Conservation (phyloP, 805 yeast species). For the Soucietia sequanensis region DNA sequence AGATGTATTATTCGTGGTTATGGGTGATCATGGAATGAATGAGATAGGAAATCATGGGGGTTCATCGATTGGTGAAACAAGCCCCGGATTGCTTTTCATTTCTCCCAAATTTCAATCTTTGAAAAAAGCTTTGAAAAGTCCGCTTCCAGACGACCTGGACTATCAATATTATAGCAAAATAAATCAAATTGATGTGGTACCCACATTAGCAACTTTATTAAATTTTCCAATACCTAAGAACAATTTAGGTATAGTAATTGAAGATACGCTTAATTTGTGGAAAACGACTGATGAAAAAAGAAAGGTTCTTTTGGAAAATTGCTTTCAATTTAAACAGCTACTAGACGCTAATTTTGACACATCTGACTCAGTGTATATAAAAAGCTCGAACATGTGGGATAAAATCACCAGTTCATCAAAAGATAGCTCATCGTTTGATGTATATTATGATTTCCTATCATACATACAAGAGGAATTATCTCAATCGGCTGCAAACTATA, state of each 20-base stretch:
- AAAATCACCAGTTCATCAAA: constrained; percentile 8
- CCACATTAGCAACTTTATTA: constrained; percentile 60
- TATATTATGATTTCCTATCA: constrained; percentile 33
- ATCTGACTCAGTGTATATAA: constrained; percentile 4
- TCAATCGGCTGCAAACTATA: constrained; percentile 70
- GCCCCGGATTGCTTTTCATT: constrained; percentile 72
- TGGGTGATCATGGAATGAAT: constrained; percentile 98
- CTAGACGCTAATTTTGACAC: constrained; percentile 37
- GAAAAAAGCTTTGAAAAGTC: constrained; percentile 27
- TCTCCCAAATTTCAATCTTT: constrained; percentile 54
- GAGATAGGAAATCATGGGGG: constrained; percentile 97
- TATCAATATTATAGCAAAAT: constrained; percentile 54
- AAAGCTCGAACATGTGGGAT: constrained; percentile 3
- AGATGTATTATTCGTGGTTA: constrained; percentile 64
- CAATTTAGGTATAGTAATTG: constrained; percentile 69
- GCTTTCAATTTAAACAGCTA: constrained; percentile 53
- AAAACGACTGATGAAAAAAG: constrained; percentile 26
- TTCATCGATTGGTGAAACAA: constrained; percentile 86
- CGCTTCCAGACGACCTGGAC: constrained; percentile 36
- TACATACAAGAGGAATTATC: constrained; percentile 52
- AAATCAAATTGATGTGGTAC: constrained; percentile 72
- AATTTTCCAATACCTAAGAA: constrained; percentile 70
- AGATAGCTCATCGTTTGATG: constrained; percentile 5
- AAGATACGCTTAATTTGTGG: constrained; percentile 57
- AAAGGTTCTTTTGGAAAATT: constrained; percentile 51